A percentile compares a stretch with the other conserved stretches of the same genome.
Evolutionary conservation across 2,329 filamentous ascomycete genomes (phyloP).

Genomic region (Calonectria naviculata): DNA sequence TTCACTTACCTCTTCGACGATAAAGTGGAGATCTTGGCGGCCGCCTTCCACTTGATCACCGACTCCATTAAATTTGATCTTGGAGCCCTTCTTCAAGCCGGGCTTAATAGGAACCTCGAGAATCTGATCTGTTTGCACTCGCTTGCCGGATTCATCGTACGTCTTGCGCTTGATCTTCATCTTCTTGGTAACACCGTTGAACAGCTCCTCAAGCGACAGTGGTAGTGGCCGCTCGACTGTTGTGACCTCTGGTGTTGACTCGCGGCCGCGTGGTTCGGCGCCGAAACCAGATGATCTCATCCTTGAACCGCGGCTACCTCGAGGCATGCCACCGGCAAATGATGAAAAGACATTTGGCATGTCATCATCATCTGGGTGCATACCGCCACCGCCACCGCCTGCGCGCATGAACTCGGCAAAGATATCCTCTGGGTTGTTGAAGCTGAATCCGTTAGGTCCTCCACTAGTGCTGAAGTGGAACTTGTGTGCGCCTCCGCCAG

Average conservation of each 20-base stretch:
- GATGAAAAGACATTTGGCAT: conserved; percentile 67
- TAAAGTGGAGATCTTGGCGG: conserved; percentile 94
- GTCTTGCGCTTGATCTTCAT: conserved; percentile 99
- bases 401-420: conserved; percentile 84
- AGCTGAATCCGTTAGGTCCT: conserved; percentile 75
- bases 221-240: conserved; percentile 88
- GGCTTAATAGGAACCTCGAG: conserved; percentile 96
- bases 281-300: conserved; percentile 55
- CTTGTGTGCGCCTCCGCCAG: conserved; percentile 60
- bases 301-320: conserved; percentile 52
- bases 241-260: conserved; percentile 82
- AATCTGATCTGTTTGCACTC: conserved; percentile 87
- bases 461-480: conserved; percentile 73
- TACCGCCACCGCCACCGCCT: conserved; percentile 51
- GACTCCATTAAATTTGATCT: conserved; percentile 98
- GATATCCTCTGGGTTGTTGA: conserved; percentile 85
- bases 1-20: conserved; percentile 86
- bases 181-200: conserved; percentile 89
- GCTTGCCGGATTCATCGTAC: conserved; percentile 87
- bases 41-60: conserved; percentile 97
- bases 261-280: conserved; percentile 44
- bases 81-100: conserved; percentile 94
- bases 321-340: conserved; percentile 53
- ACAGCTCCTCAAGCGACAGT: conserved; percentile 89
- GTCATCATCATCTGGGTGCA: conserved; percentile 56